These are phyloP conservation scores for Nidula niveotomentosa DNA, from an alignment of 1,284 basidiomycete species.

Conservation along the genomic window DNA sequence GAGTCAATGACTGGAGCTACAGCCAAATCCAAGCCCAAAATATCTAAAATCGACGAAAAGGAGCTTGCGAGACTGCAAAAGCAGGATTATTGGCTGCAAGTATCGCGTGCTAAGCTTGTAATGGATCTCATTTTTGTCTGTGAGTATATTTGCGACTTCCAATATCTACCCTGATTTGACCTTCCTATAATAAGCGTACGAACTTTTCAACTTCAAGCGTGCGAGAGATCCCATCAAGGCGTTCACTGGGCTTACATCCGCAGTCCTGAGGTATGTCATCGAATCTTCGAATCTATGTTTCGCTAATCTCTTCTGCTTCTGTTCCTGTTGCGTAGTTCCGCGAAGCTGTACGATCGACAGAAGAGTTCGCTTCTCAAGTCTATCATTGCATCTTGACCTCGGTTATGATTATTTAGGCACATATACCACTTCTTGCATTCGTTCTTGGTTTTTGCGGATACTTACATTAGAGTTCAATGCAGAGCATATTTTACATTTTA, in stretches of 20 bases:
- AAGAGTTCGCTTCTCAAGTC: constrained; percentile 57
- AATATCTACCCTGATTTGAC: not conserved
- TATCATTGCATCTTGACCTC: constrained; percentile 22
- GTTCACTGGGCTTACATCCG: constrained; percentile 64
- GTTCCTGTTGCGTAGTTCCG: constrained; percentile 40
- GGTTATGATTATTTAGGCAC: constrained; percentile 1
- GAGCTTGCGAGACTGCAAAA: constrained; percentile 65
- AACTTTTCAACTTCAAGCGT: constrained; percentile 52
- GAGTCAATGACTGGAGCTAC: constrained; percentile 76
- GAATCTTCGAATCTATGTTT: constrained; percentile 2
- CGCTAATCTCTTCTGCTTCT: constrained; percentile 6
- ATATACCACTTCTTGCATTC: not conserved
- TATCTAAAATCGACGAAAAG: constrained; percentile 63
- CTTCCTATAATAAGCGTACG: constrained; percentile 31
- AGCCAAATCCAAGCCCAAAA: constrained; percentile 61
- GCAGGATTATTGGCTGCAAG: constrained; percentile 74
- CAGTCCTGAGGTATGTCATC: constrained; percentile 63
- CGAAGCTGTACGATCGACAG: constrained; percentile 72
- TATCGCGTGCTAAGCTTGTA: constrained; percentile 65
- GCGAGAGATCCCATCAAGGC: constrained; percentile 63
- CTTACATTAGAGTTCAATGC: constrained; percentile 3
- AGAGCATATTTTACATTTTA: constrained; percentile 1
- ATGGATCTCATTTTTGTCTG: constrained; percentile 86
- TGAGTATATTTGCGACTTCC: constrained; percentile 37
- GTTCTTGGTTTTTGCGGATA: not conserved